Percentiles rank a stretch among this genome's conserved stretches.
Conservation (phyloP, 371 early-diverging fungal species). For the Saksenaea vasiformis region DNA sequence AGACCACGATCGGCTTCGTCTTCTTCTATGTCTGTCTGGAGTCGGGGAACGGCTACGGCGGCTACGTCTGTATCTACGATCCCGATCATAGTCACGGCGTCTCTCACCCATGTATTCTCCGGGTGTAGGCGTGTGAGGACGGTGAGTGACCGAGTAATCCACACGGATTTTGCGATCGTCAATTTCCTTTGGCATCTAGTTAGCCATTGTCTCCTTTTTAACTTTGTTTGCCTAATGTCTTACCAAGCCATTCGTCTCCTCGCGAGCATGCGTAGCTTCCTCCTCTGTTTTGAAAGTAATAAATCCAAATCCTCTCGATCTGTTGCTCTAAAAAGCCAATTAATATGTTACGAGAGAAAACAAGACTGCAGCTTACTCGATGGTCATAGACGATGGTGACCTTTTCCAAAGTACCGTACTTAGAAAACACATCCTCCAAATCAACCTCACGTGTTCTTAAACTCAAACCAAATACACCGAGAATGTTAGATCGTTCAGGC, state of each 20-base stretch:
- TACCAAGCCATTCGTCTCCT: slow-evolving; percentile 46
- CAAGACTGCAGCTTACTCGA: slow-evolving; percentile 42
- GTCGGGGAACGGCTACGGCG: slow-evolving; percentile 32
- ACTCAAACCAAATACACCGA: slow-evolving; percentile 85
- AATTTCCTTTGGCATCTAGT: slow-evolving; percentile 40
- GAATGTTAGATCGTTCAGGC: slow-evolving; percentile 57
- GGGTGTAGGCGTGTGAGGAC: slow-evolving; percentile 70
- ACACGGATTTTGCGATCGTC: slow-evolving; percentile 81
- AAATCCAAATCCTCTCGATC: slow-evolving; percentile 82
- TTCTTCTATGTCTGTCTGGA: slow-evolving; percentile 37
- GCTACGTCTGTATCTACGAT: slow-evolving; percentile 20
- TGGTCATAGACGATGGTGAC: slow-evolving; percentile 65
- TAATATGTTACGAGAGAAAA: background rate
- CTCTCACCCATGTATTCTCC: slow-evolving; percentile 72
- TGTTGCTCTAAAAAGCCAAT: slow-evolving; percentile 24
- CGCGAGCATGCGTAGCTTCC: slow-evolving; percentile 79
- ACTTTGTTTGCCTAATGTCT: background rate
- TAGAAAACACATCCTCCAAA: slow-evolving; percentile 68
- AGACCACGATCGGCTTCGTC: slow-evolving; percentile 40
- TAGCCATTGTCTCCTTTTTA: background rate
- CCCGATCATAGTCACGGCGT: slow-evolving; percentile 21
- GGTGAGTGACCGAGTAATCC: slow-evolving; percentile 71
- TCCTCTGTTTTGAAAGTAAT: slow-evolving; percentile 84
- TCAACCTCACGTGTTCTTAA: slow-evolving; percentile 69
- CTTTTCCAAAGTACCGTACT: slow-evolving; percentile 64